A percentile compares a stretch with the other conserved stretches of the same genome.
phyloP scores from a whole-genome alignment of 2,329 filamentous ascomycete species.

The Cordyceps militaris region DNA sequence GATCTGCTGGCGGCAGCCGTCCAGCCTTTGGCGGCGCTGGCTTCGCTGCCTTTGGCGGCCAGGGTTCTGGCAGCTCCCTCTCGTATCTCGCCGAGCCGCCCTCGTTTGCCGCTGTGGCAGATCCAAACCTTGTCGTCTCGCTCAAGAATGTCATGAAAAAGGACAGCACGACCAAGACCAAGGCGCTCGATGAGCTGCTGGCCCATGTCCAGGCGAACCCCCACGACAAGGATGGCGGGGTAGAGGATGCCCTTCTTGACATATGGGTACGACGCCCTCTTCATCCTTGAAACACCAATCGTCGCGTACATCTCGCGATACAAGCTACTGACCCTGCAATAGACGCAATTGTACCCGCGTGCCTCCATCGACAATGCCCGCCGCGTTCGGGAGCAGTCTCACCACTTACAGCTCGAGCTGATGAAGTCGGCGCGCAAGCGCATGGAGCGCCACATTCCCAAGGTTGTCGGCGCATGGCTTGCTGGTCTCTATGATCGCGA shows the following conservation, averaged over 20 bases:
- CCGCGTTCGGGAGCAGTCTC: conserved; percentile 79
- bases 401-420: conserved; percentile 61
- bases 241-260: conserved; percentile 77
- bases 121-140: conserved; percentile 77
- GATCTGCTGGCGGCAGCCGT: not conserved
- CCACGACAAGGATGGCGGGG: conserved; percentile 48
- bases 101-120: conserved; percentile 68
- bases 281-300: not conserved
- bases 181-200: conserved; percentile 80
- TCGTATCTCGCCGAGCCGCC: conserved; percentile 85
- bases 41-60: conserved; percentile 37
- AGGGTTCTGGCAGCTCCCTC: conserved; percentile 44
- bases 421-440: conserved; percentile 65
- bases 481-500: conserved; percentile 85
- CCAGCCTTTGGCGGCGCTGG: conserved; percentile 14
- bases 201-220: conserved; percentile 50
- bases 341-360: conserved; percentile 82
- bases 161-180: conserved; percentile 84
- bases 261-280: conserved; percentile 59
- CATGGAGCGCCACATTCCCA: conserved; percentile 72
- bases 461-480: conserved; percentile 81
- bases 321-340: conserved; percentile 12
- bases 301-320: not conserved
- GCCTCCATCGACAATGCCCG: conserved; percentile 84
- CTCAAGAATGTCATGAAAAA: conserved; percentile 92